Base-by-base conservation (phyloP, 163 green algal species). In the Chlorella variabilis region DNA sequence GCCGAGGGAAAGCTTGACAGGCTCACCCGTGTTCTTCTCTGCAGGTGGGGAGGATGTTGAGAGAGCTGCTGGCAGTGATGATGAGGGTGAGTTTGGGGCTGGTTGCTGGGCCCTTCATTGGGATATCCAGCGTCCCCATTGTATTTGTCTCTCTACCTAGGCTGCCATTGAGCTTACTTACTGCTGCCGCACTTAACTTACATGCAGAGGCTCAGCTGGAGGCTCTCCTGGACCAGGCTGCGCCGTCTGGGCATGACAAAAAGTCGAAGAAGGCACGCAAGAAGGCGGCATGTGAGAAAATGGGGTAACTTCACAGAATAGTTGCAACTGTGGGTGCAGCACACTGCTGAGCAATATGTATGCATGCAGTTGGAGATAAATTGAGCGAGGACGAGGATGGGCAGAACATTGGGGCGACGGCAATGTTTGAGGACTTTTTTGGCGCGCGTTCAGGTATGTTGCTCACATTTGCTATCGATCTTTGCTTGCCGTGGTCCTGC, bases 351-450 rank as follows among this genome's bases (percentile, higher is more conserved):
- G 13, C 23, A 34, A 17, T 67, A 23, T 56, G 25, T 25, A 29
- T 70, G 21, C 17, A 2, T 61, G 58, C n/a, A 58, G 58, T 70
- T n/a, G 74, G 74, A 13, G 73, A 58, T 17, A 51, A 73, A 1
- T 8, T 69, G n/a, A 56, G 62, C 18, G 81, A 86, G 0, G 74
- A 86, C 45, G 34, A 21, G 33, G 36, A 71, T 25, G 73, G 61
- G 8, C 51, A 63, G 11, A 51, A 36, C 23, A 34, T 63, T 39
- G 81, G 77, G 4, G 77, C 77, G 1, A 58, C 76, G 13, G 78
- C 86, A 33, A 91, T 91, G 71, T 94, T 92, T 86, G 77, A 86
- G 20, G 92, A 94, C 75, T 94, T 93, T 65, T 94, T 94, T 63
- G 85, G 87, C 0, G 67, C 77, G 23, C 45, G 75, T 3, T 41